Conservation (phyloP, 2,329 filamentous ascomycete species). For the Fusarium coicis region DNA sequence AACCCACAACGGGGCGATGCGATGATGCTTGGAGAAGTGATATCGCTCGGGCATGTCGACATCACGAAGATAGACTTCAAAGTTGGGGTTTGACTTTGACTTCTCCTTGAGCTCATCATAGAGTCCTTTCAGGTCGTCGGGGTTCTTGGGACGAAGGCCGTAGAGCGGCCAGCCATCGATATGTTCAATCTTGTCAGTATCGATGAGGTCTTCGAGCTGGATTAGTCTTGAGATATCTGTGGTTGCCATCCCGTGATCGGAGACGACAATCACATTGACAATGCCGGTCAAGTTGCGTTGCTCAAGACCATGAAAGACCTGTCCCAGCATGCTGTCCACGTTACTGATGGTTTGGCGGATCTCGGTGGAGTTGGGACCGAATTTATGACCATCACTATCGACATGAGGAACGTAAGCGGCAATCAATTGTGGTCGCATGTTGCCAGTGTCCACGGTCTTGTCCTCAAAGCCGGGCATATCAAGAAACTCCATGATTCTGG, state of each 20-base stretch:
- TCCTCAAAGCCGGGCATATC: slow-evolving; percentile 82
- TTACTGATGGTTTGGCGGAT: slow-evolving; percentile 79
- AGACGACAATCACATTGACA: slow-evolving; percentile 95
- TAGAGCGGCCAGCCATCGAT: slow-evolving; percentile 95
- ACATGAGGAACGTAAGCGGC: slow-evolving; percentile 95
- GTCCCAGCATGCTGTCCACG: slow-evolving; percentile 86
- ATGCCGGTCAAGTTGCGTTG: slow-evolving; percentile 86
- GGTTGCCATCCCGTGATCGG: slow-evolving; percentile 97
- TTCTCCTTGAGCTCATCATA: slow-evolving; percentile 71
- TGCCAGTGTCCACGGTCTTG: slow-evolving; percentile 57
- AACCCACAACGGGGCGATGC: slow-evolving; percentile 95
- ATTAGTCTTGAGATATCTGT: slow-evolving; percentile 83
- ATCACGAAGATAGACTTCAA: slow-evolving; percentile 89
- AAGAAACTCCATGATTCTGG: slow-evolving; percentile 82
- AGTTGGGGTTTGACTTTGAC: slow-evolving; percentile 70
- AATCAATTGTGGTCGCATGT: slow-evolving; percentile 86
- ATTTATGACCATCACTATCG: slow-evolving; percentile 85
- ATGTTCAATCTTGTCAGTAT: slow-evolving; percentile 80
- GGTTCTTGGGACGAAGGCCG: slow-evolving; percentile 83
- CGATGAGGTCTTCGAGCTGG: slow-evolving; percentile 89
- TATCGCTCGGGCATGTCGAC: slow-evolving; percentile 91
- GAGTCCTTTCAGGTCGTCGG: slow-evolving; percentile 71
- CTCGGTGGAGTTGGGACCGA: slow-evolving; percentile 94
- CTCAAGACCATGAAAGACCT: slow-evolving; percentile 80
- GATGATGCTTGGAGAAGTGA: slow-evolving; percentile 87